phyloP scores from a whole-genome alignment of 164 flowering plant species.

The Macadamia tetraphylla region DNA sequence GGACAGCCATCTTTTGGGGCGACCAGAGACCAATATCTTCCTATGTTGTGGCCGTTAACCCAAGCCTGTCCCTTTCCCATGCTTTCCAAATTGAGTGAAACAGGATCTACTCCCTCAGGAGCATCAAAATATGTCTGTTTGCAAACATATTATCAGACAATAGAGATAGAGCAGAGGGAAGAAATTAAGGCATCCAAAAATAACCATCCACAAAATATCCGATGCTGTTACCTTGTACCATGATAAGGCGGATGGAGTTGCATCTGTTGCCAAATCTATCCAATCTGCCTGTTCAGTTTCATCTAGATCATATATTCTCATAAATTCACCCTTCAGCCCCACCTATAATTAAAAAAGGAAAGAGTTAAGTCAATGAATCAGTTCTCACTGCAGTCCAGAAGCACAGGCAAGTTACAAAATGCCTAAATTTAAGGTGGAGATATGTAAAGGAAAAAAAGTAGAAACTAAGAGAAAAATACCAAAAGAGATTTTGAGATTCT shows the following conservation, averaged over 20 bases:
- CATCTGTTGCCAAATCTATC: conserved; percentile 42
- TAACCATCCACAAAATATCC: not conserved
- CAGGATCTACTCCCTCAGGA: conserved; percentile 63
- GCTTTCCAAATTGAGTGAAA: conserved; percentile 68
- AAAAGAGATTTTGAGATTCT: too few relatives aligned
- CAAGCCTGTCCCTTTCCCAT: conserved; percentile 99
- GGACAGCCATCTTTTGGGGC: conserved; percentile 72
- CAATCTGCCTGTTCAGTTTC: conserved; percentile 44
- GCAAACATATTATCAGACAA: not conserved
- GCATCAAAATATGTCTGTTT: conserved; percentile 65
- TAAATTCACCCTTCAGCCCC: conserved; percentile 75
- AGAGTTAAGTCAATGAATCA: conserved; percentile 3
- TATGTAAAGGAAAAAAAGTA: too few relatives aligned
- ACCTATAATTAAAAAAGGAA: conserved; percentile 41
- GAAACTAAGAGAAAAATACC: too few relatives aligned
- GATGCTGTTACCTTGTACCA: conserved; percentile 76
- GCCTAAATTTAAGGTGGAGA: too few relatives aligned
- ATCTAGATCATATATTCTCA: conserved; percentile 43
- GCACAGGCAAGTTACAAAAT: not conserved
- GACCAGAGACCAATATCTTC: conserved; percentile 73
- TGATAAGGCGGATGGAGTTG: conserved; percentile 43
- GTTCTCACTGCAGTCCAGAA: not conserved
- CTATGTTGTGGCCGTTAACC: conserved; percentile 91
- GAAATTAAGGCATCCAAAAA: not conserved
- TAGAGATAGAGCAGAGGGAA: not conserved